Evolutionary conservation across 2,329 filamentous ascomycete species (phyloP), one percentile per base, ranked within the genome.

Genomic region (Colletotrichum cereale): DNA sequence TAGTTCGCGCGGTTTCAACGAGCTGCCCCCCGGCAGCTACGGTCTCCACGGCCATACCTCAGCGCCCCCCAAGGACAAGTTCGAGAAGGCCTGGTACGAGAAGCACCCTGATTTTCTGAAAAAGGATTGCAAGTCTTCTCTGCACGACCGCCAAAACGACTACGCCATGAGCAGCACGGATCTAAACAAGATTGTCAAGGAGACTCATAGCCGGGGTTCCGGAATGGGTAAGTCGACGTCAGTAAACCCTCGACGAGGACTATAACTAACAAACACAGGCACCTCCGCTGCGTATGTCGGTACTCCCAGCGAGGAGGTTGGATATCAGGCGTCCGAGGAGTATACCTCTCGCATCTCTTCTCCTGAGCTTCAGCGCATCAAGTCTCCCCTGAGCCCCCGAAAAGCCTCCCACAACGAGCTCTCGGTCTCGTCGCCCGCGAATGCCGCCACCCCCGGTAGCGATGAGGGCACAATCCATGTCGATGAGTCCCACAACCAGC

Each of bases 31-130:
- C 4, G 96, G 94, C 69, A 97, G 95, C 84, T 98, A 98, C 78
- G 95, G 96, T 73, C 89, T 97, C 66, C 95, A 97, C 77, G 94
- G 95, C 55, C 96, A 98, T 78, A 73, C 67, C 38, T 67, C 73
- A 5, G 86, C 93, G 34, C 87, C 89, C 24, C 86, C 92, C 3
- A 89, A 90, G 67, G 93, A 97, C 82, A 94, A 92, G 79, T 93
- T 98, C 50, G 94, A 97, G 77, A 93, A 93, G 83, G 93, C 93
- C 34, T 98, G 97, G 88, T 97, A 96, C 78, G 90, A 94, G 77
- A 98, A 96, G 82, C 95, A 97, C 78, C 96, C 96, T 0, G 93
- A 98, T 75, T 86, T 92, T 38, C 86, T 89, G 66, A 90, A 92
- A 79, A 94, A 96, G 81, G 93, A 95, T 78, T 88, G 90, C 74